Base-by-base conservation (phyloP, 169 alveolate genomes). In the Ichthyophthirius multifiliis region DNA sequence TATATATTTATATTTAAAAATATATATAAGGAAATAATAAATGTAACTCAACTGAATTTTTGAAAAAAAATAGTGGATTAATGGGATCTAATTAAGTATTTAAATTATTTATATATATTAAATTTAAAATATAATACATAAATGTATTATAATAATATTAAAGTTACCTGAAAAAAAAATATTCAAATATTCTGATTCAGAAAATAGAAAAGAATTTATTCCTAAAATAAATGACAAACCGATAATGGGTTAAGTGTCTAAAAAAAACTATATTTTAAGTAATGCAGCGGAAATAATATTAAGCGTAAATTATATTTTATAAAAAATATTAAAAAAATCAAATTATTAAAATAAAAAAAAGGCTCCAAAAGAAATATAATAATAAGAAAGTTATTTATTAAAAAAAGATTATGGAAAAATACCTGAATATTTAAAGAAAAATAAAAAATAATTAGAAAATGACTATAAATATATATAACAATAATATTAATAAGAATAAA, bases 281-380 rank as follows among this genome's bases (percentile, higher is more conserved):
- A 95, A 95, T 85, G 98, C 98, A 6, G 96, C 13, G 78, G n/a
- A n/a, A n/a, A n/a, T n/a, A n/a, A n/a, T n/a, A n/a, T n/a, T 16
- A 47, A 34, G 31, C 41, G 15, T n/a, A 7, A 43, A 13, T 20
- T 31, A n/a, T n/a, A 7, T 12, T 18, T 7, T n/a, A 34, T 31
- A 9, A n/a, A 20, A 30, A 16, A 39, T 12, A 23, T 13, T 37
- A 71, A 2, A 5, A 12, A 31, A 15, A 20, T 45, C 27, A 30
- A 15, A 43, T 12, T 48, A 47, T 44, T 15, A 4, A 39, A 15
- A 5, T 5, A 74, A 12, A 44, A 12, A 16, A 35, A 75, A 76
- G 63, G 94, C 96, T 20, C 94, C 97, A 4, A 92, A 88, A 65
- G 65, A 73, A 43, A 62, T 75, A 20, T 79, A 44, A 43, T 82